Evolutionary conservation across 1,139 yeast genomes (phyloP).

Genomic region (Blastobotrys elegans): DNA sequence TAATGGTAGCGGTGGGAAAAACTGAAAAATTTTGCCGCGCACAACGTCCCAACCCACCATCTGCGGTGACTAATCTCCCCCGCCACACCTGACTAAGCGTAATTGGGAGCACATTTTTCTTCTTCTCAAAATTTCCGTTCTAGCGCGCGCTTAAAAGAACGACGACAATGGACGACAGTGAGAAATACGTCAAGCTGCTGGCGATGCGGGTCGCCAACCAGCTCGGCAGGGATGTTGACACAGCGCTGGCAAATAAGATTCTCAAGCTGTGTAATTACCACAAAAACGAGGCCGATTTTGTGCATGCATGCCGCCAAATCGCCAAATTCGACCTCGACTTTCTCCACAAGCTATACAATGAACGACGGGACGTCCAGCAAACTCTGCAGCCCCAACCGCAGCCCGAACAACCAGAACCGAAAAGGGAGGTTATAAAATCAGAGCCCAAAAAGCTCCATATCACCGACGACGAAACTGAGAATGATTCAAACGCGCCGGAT

Average conservation of each 20-base stretch:
- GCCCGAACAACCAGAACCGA: not conserved
- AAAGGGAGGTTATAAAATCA: not conserved
- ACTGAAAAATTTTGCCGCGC: not conserved
- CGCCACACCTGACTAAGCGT: too few species aligned
- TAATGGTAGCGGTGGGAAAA: not conserved
- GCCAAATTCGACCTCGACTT: conserved; percentile 29
- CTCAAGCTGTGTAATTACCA: conserved; percentile 24
- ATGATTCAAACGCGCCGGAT: not conserved
- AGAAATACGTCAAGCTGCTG: conserved; percentile 18
- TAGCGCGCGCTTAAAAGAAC: too few species aligned
- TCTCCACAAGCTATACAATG: conserved; percentile 22
- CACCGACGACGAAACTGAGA: conserved; percentile 2
- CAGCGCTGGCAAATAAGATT: conserved; percentile 25
- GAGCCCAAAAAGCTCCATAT: not conserved
- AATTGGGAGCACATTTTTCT: not conserved
- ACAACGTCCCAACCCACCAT: not conserved
- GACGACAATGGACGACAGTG: not conserved
- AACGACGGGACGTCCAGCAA: not conserved
- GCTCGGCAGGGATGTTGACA: conserved; percentile 25
- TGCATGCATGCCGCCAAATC: conserved; percentile 29
- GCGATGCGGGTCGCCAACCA: conserved; percentile 26
- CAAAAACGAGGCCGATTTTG: conserved; percentile 21
- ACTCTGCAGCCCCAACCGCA: not conserved
- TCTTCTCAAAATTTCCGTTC: too few species aligned
- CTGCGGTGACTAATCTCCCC: too few species aligned